Evolutionary conservation across 345 rosid species (phyloP).

Genomic region (Anastatica hierochuntica): DNA sequence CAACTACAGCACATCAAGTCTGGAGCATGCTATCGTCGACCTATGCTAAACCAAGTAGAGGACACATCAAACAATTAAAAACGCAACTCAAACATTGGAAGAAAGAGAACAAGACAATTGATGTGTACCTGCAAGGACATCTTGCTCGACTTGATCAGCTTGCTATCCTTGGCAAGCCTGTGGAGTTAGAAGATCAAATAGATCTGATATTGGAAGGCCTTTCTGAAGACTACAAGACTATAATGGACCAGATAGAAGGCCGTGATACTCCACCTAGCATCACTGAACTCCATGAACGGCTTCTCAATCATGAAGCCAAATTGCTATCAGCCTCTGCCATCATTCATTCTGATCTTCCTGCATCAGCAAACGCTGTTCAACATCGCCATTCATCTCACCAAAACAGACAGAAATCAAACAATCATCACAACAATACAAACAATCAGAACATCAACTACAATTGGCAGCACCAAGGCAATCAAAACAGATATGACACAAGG

Average conservation of each 20-base stretch:
- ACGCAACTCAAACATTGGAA: background rate
- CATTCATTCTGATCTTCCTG: background rate
- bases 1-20: background rate
- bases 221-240: background rate
- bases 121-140: background rate
- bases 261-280: background rate
- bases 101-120: background rate
- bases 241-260: background rate
- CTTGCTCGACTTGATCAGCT: background rate
- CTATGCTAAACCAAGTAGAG: background rate
- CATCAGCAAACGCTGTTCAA: background rate
- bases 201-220: background rate
- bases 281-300: background rate
- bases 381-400: no score
- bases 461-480: no score
- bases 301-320: no score
- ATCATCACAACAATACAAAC: no score
- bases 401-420: no score
- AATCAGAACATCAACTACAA: background rate
- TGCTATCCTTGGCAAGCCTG: background rate
- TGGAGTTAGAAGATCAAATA: background rate
- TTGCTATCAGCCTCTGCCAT: no score
- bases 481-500: background rate
- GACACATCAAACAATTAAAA: background rate
- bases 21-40: background rate